Evolutionary conservation across 805 yeast genomes (phyloP), one percentile per base, ranked within the genome.

Genomic region (Lachancea lanzarotensis): DNA sequence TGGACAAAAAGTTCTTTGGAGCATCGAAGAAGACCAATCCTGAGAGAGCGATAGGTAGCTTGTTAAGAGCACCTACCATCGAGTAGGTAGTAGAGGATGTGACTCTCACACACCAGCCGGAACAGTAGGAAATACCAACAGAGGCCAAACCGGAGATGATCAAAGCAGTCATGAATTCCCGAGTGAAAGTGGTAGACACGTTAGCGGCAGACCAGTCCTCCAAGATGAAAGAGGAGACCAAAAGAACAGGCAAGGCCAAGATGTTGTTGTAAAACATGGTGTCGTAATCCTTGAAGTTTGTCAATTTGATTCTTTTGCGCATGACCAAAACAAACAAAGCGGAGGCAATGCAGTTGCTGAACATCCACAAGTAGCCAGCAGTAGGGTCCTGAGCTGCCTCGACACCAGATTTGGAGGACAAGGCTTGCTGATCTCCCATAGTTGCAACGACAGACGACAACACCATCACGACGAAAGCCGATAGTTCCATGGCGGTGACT

Each of bases 101-200:
- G 52, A 93, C 98, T 73, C 98, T 87, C 54, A 93, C 95, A 79
- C 98, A 93, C 98, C 98, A 93, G 50, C 97, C 98, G 11, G 98
- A 89, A 70, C 96, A 88, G 79, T 93, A 93, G 37, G 98, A 91
- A 66, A 93, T 93, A 72, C 95, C 97, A 43, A 93, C 95, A 27
- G 97, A 84, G 37, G 95, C 83, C 56, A 86, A 78, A 68, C 98
- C 98, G 31, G 96, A 87, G 63, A 91, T 77, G 51, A 93, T 60
- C 96, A 93, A 90, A 37, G 82, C 68, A 52, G 88, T 75, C 47
- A 87, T 77, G 36, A 91, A 75, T 52, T 72, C 67, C 65, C 90
- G 78, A 56, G 77, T 72, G 81, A 93, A 87, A 76, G 90, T 91
- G 45, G 62, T 58, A 15, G 74, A 74, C 44, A 93, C 63, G 71